These are phyloP conservation scores for Trichoderma sp. DNA, from an alignment of 2,329 filamentous ascomycete species.

Conservation along the genomic window DNA sequence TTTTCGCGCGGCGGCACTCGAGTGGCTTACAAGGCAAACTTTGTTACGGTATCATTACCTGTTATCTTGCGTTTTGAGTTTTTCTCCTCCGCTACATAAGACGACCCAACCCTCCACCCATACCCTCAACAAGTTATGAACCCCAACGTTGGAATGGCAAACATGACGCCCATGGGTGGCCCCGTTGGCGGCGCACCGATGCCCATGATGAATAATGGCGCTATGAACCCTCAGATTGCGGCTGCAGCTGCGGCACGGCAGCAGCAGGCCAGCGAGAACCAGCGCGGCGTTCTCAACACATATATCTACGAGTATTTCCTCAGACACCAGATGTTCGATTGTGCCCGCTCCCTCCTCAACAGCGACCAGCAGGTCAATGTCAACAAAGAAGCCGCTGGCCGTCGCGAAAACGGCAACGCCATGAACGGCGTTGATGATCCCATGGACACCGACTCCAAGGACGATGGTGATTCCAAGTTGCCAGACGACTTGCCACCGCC, in stretches of 20 bases:
- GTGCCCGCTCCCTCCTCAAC: conserved; percentile 70
- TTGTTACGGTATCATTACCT: conserved; percentile 18
- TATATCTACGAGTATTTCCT: conserved; percentile 93
- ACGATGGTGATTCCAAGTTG: conserved; percentile 69
- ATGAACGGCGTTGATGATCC: conserved; percentile 69
- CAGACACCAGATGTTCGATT: conserved; percentile 78
- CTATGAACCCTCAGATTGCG: conserved; percentile 34
- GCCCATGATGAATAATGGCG: conserved; percentile 65
- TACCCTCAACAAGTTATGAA: conserved; percentile 59
- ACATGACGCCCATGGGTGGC: conserved; percentile 66
- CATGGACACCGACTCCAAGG: conserved; percentile 82
- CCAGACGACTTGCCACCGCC: conserved; percentile 78
- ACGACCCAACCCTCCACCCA: not conserved
- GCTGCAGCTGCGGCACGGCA: conserved; percentile 35
- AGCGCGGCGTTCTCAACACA: conserved; percentile 67
- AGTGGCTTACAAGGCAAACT: conserved; percentile 31
- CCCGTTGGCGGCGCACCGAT: conserved; percentile 59
- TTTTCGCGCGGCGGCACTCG: conserved; percentile 34
- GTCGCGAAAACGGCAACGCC: conserved; percentile 63
- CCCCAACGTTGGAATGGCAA: conserved; percentile 62
- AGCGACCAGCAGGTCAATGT: conserved; percentile 65
- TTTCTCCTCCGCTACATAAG: not conserved
- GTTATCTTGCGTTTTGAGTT: conserved; percentile 17
- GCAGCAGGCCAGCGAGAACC: conserved; percentile 44
- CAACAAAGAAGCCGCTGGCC: conserved; percentile 65